Percentiles rank a stretch among this genome's conserved stretches.
phyloP scores from a whole-genome alignment of 768 basidiomycete genomes.

The Leccinum disarticulatum region DNA sequence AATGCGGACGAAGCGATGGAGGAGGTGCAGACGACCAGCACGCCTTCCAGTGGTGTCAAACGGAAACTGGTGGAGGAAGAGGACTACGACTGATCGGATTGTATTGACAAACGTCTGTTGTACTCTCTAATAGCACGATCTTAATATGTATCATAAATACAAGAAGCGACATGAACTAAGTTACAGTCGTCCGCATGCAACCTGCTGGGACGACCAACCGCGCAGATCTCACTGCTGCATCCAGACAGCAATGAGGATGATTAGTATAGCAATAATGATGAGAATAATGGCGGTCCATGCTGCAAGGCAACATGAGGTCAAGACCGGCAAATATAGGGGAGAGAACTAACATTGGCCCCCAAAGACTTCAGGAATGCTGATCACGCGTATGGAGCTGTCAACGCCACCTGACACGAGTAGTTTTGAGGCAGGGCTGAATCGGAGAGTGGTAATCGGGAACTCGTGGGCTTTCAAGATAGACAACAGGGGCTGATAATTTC shows the following conservation, averaged over 20 bases:
- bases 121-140: conserved; percentile 14
- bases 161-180: conserved; percentile 3
- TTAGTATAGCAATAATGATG: conserved; percentile 42
- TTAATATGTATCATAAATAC: conserved; percentile 34
- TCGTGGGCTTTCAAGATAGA: conserved; percentile 93
- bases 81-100: conserved; percentile 64
- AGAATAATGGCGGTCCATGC: conserved; percentile 42
- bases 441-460: conserved; percentile 86
- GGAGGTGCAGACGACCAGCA: conserved; percentile 58
- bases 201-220: conserved; percentile 1
- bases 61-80: conserved; percentile 85
- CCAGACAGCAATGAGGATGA: conserved; percentile 43
- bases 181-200: background rate
- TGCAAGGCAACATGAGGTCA: conserved; percentile 29
- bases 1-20: conserved; percentile 69
- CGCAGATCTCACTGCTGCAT: conserved; percentile 28
- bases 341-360: conserved; percentile 52
- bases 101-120: conserved; percentile 8
- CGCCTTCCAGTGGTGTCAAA: conserved; percentile 64
- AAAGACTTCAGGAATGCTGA: conserved; percentile 63
- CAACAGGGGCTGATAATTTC: conserved; percentile 65
- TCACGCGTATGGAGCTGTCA: conserved; percentile 82
- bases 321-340: conserved; percentile 23
- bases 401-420: conserved; percentile 87
- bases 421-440: conserved; percentile 82